Evolutionary conservation across 1,284 basidiomycete species (phyloP), one percentile per base, ranked within the genome.

Genomic region (Ustanciosporium gigantosporum): DNA sequence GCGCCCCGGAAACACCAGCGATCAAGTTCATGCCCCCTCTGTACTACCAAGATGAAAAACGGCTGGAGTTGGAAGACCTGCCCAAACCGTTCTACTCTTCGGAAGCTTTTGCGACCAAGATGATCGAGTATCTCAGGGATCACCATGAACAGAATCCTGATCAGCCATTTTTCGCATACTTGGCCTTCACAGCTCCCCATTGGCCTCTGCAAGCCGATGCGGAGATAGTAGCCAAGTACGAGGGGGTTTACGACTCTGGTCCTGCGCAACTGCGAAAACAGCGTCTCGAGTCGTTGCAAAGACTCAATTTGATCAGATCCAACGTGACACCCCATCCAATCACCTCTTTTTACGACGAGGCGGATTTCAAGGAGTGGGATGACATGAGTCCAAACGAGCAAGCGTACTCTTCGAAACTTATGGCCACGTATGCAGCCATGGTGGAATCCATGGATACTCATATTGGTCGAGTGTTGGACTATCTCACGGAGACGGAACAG

Each of bases 351-450:
- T 52, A 46, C 16, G 47, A 52, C n/a, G 27, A 42, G 17, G n/a
- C n/a, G n/a, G n/a, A n/a, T n/a, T n/a, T n/a, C n/a, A 24, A 41
- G 27, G 27, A 9, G 11, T 78, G 76, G 76, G 50, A 56, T 4
- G 53, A 68, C 16, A 25, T 73, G 31, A 52, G 47, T 4, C 49
- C 40, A 2, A 46, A 68, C 14, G 76, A 79, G 46, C 36, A 49
- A 14, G 39, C 36, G 19, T 29, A 62, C 32, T 67, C 64, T 7
- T 34, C 69, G 0, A 46, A 66, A 25, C 34, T 59, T 23, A 78
- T 79, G 76, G 76, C 76, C 60, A 66, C 48, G 16, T 78, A 78
- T 37, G 77, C 77, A 9, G 76, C 66, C 11, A 78, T 78, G 77
- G 70, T 78, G 5, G 68, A 76, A 24, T 44, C 42, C 14, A 78